Conservation (phyloP, 1,139 yeast genomes). For the Debaryomycetaceae sp. region DNA sequence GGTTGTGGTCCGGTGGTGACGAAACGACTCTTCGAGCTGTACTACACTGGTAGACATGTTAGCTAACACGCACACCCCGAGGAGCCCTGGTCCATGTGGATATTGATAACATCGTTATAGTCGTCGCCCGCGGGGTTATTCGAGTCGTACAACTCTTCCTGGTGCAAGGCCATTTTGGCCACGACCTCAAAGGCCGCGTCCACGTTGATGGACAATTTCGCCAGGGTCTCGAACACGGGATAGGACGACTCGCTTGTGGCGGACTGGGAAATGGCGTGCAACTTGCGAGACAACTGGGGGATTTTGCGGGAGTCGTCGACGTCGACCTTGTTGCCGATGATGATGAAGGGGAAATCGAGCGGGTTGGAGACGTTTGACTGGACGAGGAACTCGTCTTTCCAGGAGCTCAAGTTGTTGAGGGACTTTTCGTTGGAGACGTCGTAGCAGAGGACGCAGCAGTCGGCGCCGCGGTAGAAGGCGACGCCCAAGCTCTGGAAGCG, state of each 20-base stretch:
- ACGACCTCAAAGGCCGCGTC: constrained; percentile 94
- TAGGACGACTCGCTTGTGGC: constrained; percentile 67
- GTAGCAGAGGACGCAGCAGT: constrained; percentile 84
- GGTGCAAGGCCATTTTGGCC: constrained; percentile 88
- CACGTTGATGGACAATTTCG: constrained; percentile 32
- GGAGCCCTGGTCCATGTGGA: constrained; percentile 76
- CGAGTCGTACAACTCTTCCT: constrained; percentile 80
- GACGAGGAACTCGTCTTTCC: constrained; percentile 93
- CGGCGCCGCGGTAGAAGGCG: constrained; percentile 96
- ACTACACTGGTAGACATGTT: neutral
- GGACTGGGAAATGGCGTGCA: constrained; percentile 69
- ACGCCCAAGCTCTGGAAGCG: constrained; percentile 94
- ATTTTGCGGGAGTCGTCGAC: constrained; percentile 85
- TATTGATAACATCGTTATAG: constrained; percentile 91
- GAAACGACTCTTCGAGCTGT: neutral
- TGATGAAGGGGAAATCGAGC: constrained; percentile 89
- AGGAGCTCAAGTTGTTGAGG: constrained; percentile 76
- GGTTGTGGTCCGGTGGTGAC: too few relatives aligned
- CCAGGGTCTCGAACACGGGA: constrained; percentile 55
- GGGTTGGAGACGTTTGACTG: constrained; percentile 93
- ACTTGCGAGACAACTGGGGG: constrained; percentile 67
- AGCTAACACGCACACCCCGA: constrained; percentile 65
- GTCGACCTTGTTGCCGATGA: constrained; percentile 90
- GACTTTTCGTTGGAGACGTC: constrained; percentile 42
- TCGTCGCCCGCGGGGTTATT: constrained; percentile 73